Conservation (phyloP, 495 filamentous ascomycete species). For the Aspergillus affinis region DNA sequence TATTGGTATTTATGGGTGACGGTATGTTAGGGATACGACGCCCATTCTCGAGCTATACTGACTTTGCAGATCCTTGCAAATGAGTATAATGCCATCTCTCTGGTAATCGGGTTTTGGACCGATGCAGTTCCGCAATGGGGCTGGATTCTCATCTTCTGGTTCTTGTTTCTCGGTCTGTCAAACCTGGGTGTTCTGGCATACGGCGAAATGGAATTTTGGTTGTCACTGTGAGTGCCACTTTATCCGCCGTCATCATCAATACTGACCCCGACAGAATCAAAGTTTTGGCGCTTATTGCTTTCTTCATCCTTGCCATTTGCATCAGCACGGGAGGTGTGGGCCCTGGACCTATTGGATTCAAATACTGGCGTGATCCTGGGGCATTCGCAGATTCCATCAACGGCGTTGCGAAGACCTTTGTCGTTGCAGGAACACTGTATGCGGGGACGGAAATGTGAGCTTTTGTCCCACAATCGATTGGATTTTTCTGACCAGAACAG, state of each 20-base stretch:
- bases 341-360: conserved; percentile 55
- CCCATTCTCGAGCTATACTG: conserved; percentile 2
- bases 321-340: conserved; percentile 64
- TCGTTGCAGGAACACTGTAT: conserved; percentile 71
- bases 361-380: conserved; percentile 66
- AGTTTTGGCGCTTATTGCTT: conserved; percentile 58
- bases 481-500: conserved; percentile 14
- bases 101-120: conserved; percentile 42
- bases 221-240: conserved; percentile 28
- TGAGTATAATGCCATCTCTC: conserved; percentile 52
- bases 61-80: conserved; percentile 42
- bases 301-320: conserved; percentile 67
- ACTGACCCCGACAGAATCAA: conserved; percentile 33
- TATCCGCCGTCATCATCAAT: neutral
- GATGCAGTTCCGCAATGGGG: conserved; percentile 49
- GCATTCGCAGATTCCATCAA: conserved; percentile 68
- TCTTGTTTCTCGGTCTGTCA: conserved; percentile 42
- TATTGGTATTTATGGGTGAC: conserved; percentile 62
- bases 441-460: conserved; percentile 65
- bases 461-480: neutral
- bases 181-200: conserved; percentile 63
- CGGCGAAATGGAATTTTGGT: conserved; percentile 59
- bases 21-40: conserved; percentile 18
- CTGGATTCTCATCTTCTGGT: conserved; percentile 68
- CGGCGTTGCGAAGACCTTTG: conserved; percentile 53